Evolutionary conservation across 768 basidiomycete species (phyloP), one percentile per base, ranked within the genome.

Genomic region (Leccinum uliginosum): DNA sequence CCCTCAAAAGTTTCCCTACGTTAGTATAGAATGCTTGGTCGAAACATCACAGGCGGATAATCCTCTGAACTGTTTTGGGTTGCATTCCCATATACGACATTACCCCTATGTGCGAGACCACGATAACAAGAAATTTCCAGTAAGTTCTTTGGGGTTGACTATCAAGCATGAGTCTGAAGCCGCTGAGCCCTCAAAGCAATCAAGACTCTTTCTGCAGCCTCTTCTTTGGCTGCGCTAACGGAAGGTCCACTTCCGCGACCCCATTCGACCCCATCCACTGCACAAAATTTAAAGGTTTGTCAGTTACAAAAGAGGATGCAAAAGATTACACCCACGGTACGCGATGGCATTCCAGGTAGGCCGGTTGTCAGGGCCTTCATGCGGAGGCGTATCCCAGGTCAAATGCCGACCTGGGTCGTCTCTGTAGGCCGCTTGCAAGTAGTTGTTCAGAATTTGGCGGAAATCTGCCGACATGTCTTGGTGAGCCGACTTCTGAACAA

Each of bases 261-360:
- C 59, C 59, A 65, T 21, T 69, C 65, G 17, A 65, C 15, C 9
- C 32, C 56, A 6, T 61, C 19, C 12, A 69, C 67, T 68, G 51
- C 26, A 43, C n/a, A 45, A 21, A 6, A 30, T 12, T 12, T 30
- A 12, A 11, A 30, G 12, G 56, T 47, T 10, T 3, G 14, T 67
- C 12, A 4, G 35, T 43, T 21, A 4, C 21, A 24, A 19, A 40
- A 14, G n/a, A 52, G 12, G 17, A 32, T 26, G 15, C 5, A 40
- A 46, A 44, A 35, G 6, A 21, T 32, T 50, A 26, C 21, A 65
- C 68, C 29, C 32, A 69, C 67, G 4, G 35, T 52, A 55, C 0
- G 68, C 67, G 24, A 67, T 56, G 15, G 60, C 68, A 12, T 54
- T 40, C 67, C 67, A 70, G 10, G 48, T 67, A 9, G 68, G 67